phyloP scores from a whole-genome alignment of 78 protist species.

The Monocercomonoides exilis region DNA sequence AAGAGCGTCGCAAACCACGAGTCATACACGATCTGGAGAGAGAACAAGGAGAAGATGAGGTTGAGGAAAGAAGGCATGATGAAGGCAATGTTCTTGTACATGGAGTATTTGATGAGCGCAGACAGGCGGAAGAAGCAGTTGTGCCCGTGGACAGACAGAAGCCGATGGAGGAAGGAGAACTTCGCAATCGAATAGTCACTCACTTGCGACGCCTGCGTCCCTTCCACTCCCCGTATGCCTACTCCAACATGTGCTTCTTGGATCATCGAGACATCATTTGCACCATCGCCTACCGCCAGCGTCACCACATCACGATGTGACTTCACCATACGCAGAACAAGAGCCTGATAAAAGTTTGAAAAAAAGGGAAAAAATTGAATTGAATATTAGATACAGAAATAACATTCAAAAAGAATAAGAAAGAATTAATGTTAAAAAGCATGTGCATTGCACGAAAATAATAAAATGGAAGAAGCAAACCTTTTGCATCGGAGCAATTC shows the following conservation, averaged over 20 bases:
- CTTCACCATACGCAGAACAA: slow-evolving; percentile 82
- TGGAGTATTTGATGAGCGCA: slow-evolving; percentile 50
- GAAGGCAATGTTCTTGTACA: slow-evolving; percentile 64
- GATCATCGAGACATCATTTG: slow-evolving; percentile 74
- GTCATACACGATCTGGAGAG: slow-evolving; percentile 57
- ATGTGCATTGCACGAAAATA: slow-evolving; percentile 7
- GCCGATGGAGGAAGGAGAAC: slow-evolving; percentile 42
- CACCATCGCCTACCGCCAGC: slow-evolving; percentile 75
- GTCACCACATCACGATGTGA: slow-evolving; percentile 61
- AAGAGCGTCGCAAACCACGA: slow-evolving; percentile 39
- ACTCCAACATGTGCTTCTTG: slow-evolving; percentile 72
- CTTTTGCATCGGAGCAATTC: slow-evolving; percentile 78
- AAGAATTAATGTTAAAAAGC: slow-evolving; percentile 13
- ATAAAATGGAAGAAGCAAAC: slow-evolving; percentile 47
- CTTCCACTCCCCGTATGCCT: slow-evolving; percentile 80
- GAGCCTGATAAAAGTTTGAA: no score
- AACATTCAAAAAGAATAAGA: no score
- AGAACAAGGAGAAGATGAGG: slow-evolving; percentile 30
- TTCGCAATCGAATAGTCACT: slow-evolving; percentile 65
- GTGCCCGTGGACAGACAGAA: slow-evolving; percentile 72
- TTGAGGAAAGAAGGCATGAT: slow-evolving; percentile 45
- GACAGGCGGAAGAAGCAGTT: slow-evolving; percentile 45
- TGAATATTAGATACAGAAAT: no score
- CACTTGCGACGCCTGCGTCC: slow-evolving; percentile 72
- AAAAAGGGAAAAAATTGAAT: slow-evolving; percentile 79